Conservation (phyloP, 805 yeast genomes). For the Peterozyma toletana region DNA sequence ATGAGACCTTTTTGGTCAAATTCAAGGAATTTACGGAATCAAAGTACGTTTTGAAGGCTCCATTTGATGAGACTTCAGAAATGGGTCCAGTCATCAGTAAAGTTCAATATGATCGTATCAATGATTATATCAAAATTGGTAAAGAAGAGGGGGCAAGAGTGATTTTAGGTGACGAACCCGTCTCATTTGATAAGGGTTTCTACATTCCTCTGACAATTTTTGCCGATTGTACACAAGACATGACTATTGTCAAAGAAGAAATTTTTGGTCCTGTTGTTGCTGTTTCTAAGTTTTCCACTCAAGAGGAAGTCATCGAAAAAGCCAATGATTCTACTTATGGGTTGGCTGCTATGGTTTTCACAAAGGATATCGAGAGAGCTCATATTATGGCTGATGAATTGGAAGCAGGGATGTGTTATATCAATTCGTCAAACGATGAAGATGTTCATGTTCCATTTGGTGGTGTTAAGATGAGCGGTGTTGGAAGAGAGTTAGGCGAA, state of each 20-base stretch:
- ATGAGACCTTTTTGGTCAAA: constrained; percentile 42
- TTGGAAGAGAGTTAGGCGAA: constrained; percentile 77
- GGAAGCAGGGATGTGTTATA: constrained; percentile 64
- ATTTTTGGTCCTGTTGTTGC: constrained; percentile 85
- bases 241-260: constrained; percentile 70
- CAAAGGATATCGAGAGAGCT: constrained; percentile 58
- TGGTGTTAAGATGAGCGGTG: constrained; percentile 72
- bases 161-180: constrained; percentile 33
- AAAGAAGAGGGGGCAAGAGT: constrained; percentile 41
- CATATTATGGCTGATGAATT: constrained; percentile 54
- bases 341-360: constrained; percentile 76
- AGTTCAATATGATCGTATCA: constrained; percentile 46
- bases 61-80: constrained; percentile 37
- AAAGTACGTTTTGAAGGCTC: constrained; percentile 49
- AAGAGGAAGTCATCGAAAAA: constrained; percentile 57
- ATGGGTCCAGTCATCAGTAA: constrained; percentile 61
- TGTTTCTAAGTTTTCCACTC: constrained; percentile 55
- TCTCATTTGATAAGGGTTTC: constrained; percentile 47
- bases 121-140: constrained; percentile 35
- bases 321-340: constrained; percentile 78
- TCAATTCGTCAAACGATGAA: constrained; percentile 63
- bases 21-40: constrained; percentile 38
- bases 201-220: constrained; percentile 73
- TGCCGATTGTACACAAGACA: constrained; percentile 56
- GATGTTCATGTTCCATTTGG: constrained; percentile 70